A percentile compares a stretch with the other conserved stretches of the same genome.
phyloP scores from a whole-genome alignment of 192 early-diverging fungal genomes.

The Spizellomyces sp. region DNA sequence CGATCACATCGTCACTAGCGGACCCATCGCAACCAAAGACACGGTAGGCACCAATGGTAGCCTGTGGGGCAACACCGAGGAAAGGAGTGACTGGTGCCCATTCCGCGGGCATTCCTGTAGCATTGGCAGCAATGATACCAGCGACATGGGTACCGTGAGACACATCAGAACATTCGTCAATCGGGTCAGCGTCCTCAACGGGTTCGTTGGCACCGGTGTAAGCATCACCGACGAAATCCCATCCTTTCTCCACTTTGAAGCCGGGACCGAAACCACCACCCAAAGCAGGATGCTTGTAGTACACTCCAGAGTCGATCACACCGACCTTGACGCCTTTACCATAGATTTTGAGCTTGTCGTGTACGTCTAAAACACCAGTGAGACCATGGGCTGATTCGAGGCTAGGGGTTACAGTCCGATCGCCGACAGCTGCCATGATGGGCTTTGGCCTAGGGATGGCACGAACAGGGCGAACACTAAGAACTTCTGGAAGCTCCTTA shows the following conservation, averaged over 20 bases:
- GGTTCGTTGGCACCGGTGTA: conserved; percentile 27
- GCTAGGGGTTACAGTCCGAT: not conserved
- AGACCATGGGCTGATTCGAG: conserved; percentile 20
- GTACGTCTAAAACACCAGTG: conserved; percentile 42
- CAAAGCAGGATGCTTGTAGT: conserved; percentile 56
- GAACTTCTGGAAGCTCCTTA: not conserved
- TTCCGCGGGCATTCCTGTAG: conserved; percentile 21
- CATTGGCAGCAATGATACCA: conserved; percentile 49
- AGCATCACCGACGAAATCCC: conserved; percentile 49
- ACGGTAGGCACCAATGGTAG: conserved; percentile 77
- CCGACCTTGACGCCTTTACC: conserved; percentile 55
- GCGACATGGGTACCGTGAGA: conserved; percentile 58
- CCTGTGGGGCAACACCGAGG: conserved; percentile 80
- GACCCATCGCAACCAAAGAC: conserved; percentile 68
- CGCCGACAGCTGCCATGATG: not conserved
- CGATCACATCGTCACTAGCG: conserved; percentile 71
- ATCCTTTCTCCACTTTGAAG: conserved; percentile 41
- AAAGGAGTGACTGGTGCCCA: conserved; percentile 24
- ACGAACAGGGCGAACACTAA: conserved; percentile 16
- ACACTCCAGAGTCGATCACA: conserved; percentile 55
- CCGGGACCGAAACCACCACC: conserved; percentile 47
- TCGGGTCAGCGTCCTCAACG: conserved; percentile 46
- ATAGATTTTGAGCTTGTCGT: conserved; percentile 32
- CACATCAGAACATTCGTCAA: conserved; percentile 45
- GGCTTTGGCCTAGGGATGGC: conserved; percentile 12